Conservation (phyloP, 768 basidiomycete species). For the Pleurotus pulmonarius region DNA sequence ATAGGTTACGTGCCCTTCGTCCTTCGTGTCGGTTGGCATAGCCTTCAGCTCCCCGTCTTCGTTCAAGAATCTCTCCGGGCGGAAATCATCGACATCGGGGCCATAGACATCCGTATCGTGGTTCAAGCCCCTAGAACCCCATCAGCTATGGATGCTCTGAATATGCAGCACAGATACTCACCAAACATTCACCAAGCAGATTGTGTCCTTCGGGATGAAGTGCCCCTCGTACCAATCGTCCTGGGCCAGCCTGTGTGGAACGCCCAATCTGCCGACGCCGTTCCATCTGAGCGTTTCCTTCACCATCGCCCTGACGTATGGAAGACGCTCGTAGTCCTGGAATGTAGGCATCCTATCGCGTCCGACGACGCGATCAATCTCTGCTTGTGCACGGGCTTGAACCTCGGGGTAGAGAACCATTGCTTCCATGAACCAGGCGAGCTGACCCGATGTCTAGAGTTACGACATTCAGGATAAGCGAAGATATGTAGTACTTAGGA, state of each 20-base stretch:
- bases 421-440: slow-evolving; percentile 14
- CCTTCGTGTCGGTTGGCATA: slow-evolving; percentile 21
- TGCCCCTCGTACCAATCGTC: slow-evolving; percentile 31
- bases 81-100: slow-evolving; percentile 18
- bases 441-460: slow-evolving; percentile 17
- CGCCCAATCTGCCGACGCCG: slow-evolving; percentile 14
- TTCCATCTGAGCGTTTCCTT: slow-evolving; percentile 20
- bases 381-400: slow-evolving; percentile 20
- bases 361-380: slow-evolving; percentile 20
- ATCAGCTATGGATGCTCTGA: background rate
- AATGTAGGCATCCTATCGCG: slow-evolving; percentile 19
- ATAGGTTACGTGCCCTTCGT: slow-evolving; percentile 26
- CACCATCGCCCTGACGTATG: slow-evolving; percentile 18
- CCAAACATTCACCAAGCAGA: slow-evolving; percentile 10
- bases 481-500: slow-evolving; percentile 10
- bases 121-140: slow-evolving; percentile 1
- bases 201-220: slow-evolving; percentile 29
- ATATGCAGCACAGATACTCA: background rate
- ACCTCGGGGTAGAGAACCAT: slow-evolving; percentile 19
- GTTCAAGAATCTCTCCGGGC: slow-evolving; percentile 22
- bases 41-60: slow-evolving; percentile 16
- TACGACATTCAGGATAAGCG: slow-evolving; percentile 12
- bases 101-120: slow-evolving; percentile 18
- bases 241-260: slow-evolving; percentile 8
- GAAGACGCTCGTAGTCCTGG: slow-evolving; percentile 14